Conservation (phyloP, 768 basidiomycete species). For the Coprinopsis strossmayeri region DNA sequence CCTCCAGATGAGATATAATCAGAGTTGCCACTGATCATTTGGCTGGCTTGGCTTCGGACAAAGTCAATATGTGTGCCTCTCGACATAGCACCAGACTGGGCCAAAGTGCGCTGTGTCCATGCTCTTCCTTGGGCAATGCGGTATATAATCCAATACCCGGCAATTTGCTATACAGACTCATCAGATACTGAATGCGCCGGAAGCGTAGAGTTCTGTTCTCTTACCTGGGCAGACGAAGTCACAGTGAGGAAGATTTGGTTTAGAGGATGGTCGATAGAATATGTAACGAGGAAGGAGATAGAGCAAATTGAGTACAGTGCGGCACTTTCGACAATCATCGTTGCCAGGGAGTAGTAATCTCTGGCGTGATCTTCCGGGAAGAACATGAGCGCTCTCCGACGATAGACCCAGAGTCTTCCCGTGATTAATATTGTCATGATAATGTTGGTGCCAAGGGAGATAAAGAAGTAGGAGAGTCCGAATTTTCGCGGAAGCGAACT, state of each 20-base stretch:
- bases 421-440: constrained; percentile 33
- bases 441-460: constrained; percentile 36
- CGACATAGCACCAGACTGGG: too few species aligned
- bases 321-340: constrained; percentile 38
- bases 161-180: constrained; percentile 35
- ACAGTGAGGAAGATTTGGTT: constrained; percentile 27
- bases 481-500: constrained; percentile 26
- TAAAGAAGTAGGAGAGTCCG: constrained; percentile 31
- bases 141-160: constrained; percentile 41
- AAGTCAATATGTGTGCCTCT: too few species aligned
- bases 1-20: too few species aligned
- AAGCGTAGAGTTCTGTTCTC: too few species aligned
- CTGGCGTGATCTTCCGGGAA: constrained; percentile 28
- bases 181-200: too few species aligned
- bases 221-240: too few species aligned
- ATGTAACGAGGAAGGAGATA: constrained; percentile 33
- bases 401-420: constrained; percentile 26
- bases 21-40: too few species aligned
- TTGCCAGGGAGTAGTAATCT: constrained; percentile 29
- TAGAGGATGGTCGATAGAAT: constrained; percentile 31
- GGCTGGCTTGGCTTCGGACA: too few species aligned
- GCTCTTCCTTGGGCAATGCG: constrained; percentile 41
- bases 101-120: constrained; percentile 27
- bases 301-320: constrained; percentile 36
- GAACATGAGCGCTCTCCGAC: constrained; percentile 19